A percentile compares a stretch with the other conserved stretches of the same genome.
Conservation (phyloP, 2,329 filamentous ascomycete species). For the Ophiocordyceps camponoti-saundersi region DNA sequence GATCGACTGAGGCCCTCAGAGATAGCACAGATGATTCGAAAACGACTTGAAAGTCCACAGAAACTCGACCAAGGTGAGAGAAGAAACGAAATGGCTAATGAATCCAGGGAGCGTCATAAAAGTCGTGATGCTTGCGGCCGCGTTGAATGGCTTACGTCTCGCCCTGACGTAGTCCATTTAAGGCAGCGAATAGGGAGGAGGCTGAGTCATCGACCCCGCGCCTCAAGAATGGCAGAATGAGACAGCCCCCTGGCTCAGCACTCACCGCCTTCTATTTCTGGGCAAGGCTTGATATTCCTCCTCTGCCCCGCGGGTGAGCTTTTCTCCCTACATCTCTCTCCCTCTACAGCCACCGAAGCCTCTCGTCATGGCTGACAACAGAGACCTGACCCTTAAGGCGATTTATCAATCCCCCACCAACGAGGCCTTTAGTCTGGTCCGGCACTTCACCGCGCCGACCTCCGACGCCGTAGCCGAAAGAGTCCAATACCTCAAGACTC, state of each 20-base stretch:
- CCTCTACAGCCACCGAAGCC: not conserved
- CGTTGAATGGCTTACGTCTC: not conserved
- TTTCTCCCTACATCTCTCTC: not conserved
- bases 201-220: not conserved
- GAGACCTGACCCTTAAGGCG: conserved; percentile 20
- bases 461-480: conserved; percentile 27
- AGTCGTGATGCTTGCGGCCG: not conserved
- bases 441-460: conserved; percentile 17
- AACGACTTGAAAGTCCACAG: not conserved
- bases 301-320: not conserved
- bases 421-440: conserved; percentile 26
- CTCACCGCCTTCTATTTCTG: not conserved
- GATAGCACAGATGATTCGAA: no score
- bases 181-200: not conserved
- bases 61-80: not conserved
- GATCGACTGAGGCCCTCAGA: no score
- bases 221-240: not conserved
- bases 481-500: conserved; percentile 38
- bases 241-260: not conserved
- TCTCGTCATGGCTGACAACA: not conserved
- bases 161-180: not conserved
- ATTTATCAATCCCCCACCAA: conserved; percentile 36
- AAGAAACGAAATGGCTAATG: not conserved
- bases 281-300: not conserved
- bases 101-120: not conserved